Evolutionary conservation across 257 asterid genomes (phyloP).

Genomic region (Jaltomata sinuosa): DNA sequence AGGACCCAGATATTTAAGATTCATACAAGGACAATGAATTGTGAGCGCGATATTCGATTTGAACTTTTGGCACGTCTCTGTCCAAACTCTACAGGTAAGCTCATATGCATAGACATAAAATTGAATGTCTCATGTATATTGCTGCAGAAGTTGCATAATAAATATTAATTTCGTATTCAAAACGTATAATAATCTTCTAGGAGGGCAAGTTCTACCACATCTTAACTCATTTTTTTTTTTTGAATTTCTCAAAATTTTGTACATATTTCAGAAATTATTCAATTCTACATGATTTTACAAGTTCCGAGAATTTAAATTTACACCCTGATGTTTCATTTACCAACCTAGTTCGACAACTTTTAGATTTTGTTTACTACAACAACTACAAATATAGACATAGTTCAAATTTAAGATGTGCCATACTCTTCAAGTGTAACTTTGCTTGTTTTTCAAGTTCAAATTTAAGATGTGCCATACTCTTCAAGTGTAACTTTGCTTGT

Average conservation of each 20-base stretch:
- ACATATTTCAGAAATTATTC: neutral
- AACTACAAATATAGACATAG: neutral
- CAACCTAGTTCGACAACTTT: neutral
- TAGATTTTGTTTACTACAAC: neutral
- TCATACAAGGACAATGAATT: slow-evolving; percentile 78
- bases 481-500: neutral
- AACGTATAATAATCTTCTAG: neutral
- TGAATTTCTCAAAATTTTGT: neutral
- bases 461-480: neutral
- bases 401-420: neutral
- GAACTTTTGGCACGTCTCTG: slow-evolving; percentile 89
- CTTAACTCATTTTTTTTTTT: neutral
- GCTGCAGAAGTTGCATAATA: neutral
- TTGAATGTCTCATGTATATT: neutral
- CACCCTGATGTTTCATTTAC: neutral
- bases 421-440: neutral
- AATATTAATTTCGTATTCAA: neutral
- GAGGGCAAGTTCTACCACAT: neutral
- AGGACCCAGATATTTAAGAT: slow-evolving; percentile 75
- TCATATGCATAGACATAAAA: neutral
- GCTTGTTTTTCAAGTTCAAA: neutral
- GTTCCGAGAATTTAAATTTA: neutral
- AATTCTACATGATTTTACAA: neutral
- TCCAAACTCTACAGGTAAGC: slow-evolving; percentile 87
- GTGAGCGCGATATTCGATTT: slow-evolving; percentile 70